These are phyloP conservation scores for Rhexocercosporidium sp. DNA, from an alignment of 2,329 filamentous ascomycete genomes.

Conservation along the genomic window DNA sequence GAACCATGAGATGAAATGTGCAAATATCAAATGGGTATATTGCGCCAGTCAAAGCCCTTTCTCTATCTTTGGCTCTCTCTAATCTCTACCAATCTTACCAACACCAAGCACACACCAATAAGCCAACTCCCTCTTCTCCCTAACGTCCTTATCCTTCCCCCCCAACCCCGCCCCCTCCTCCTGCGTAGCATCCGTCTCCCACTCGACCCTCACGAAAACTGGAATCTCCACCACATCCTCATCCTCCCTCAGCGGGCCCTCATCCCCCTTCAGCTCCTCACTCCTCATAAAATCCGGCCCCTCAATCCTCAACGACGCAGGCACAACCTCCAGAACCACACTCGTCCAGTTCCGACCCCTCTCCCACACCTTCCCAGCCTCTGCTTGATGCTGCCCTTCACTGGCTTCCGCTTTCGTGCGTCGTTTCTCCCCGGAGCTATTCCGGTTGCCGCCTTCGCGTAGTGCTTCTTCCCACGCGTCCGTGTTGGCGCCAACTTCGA, in stretches of 20 bases:
- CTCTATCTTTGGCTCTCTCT: conserved; percentile 11
- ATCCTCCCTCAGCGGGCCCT: conserved; percentile 58
- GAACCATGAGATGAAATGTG: conserved; percentile 1
- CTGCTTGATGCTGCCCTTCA: conserved; percentile 60
- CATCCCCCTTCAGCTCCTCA: conserved; percentile 46
- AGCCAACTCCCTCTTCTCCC: conserved; percentile 84
- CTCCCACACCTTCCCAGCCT: conserved; percentile 97
- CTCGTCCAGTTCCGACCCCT: conserved; percentile 92
- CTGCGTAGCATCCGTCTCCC: conserved; percentile 72
- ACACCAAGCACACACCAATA: conserved; percentile 96
- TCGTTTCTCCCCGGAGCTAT: conserved; percentile 48
- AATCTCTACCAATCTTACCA: conserved; percentile 72
- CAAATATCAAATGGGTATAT: conserved; percentile 40
- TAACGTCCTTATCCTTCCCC: conserved; percentile 61
- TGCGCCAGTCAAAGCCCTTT: conserved; percentile 18
- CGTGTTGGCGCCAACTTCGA: conserved; percentile 94
- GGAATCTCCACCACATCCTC: conserved; percentile 82
- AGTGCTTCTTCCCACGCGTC: conserved; percentile 92
- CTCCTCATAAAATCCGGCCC: conserved; percentile 37
- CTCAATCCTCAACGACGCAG: conserved; percentile 47
- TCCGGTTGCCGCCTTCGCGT: conserved; percentile 43
- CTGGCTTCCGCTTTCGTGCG: conserved; percentile 41
- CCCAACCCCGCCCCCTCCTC: conserved; percentile 54
- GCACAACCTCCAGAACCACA: conserved; percentile 88
- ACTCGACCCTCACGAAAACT: conserved; percentile 90